Evolutionary conservation across 108 stramenopile genomes (phyloP).

Genomic region (Skeletonema menzelii): DNA sequence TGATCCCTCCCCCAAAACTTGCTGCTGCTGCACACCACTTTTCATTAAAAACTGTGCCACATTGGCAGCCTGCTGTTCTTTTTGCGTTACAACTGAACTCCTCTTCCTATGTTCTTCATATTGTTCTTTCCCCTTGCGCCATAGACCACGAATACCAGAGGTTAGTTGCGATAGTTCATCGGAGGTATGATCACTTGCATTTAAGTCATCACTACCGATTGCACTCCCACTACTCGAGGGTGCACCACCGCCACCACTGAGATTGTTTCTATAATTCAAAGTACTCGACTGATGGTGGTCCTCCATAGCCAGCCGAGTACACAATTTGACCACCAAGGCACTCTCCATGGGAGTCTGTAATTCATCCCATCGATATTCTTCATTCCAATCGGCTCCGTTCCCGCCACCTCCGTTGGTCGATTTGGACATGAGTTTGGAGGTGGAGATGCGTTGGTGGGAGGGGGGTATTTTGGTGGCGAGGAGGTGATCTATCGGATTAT

Average conservation of each 20-base stretch:
- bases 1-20: too few relatives aligned
- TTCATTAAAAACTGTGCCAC: slow-evolving; percentile 52
- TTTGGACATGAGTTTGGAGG: slow-evolving; percentile 17
- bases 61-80: slow-evolving; percentile 41
- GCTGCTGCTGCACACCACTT: neutral
- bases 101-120: slow-evolving; percentile 39
- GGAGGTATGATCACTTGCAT: too few relatives aligned
- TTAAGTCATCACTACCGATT: too few relatives aligned
- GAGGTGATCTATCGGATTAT: neutral
- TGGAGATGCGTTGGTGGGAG: neutral
- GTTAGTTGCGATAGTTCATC: too few relatives aligned
- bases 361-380: slow-evolving; percentile 82
- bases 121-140: slow-evolving; percentile 47
- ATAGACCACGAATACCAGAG: slow-evolving; percentile 5
- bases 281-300: too few relatives aligned
- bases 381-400: slow-evolving; percentile 69
- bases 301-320: slow-evolving; percentile 25
- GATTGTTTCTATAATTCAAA: too few relatives aligned
- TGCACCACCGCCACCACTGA: too few relatives aligned
- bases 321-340: slow-evolving; percentile 55
- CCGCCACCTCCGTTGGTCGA: slow-evolving; percentile 27
- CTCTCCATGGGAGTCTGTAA: slow-evolving; percentile 45
- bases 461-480: neutral
- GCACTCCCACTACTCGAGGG: too few relatives aligned
- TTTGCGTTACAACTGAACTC: neutral